A percentile compares a stretch with the other conserved stretches of the same genome.
Evolutionary conservation across 257 asterid species (phyloP).

Genomic region (Cordia subcordata): DNA sequence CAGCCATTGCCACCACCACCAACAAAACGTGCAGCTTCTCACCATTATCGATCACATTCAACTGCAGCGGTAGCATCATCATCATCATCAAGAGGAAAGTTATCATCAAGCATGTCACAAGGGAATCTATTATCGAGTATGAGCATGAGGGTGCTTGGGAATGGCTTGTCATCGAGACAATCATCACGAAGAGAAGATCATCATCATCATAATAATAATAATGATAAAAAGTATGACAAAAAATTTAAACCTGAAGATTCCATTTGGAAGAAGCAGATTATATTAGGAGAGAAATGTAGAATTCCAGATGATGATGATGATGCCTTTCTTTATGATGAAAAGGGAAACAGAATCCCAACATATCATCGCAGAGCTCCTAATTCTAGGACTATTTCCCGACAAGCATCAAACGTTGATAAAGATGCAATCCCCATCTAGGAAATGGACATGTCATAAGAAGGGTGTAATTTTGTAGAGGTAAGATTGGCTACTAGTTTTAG

Average conservation of each 20-base stretch:
- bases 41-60: constrained; percentile 18
- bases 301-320: constrained; percentile 57
- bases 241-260: constrained; percentile 67
- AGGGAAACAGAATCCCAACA: constrained; percentile 52
- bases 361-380: constrained; percentile 41
- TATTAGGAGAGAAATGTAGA: constrained; percentile 77
- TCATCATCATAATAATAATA: constrained; percentile 8
- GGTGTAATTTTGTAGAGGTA: neutral
- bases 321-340: constrained; percentile 51
- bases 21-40: constrained; percentile 24
- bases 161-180: constrained; percentile 19
- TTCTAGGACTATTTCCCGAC: constrained; percentile 13
- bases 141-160: constrained; percentile 46
- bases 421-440: constrained; percentile 14
- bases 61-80: constrained; percentile 12
- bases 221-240: constrained; percentile 24
- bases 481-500: too few species aligned
- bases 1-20: constrained; percentile 37
- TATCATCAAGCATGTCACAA: neutral
- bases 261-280: constrained; percentile 82
- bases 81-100: neutral
- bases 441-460: neutral
- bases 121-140: constrained; percentile 33
- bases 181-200: constrained; percentile 17
- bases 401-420: constrained; percentile 13